Percentiles rank a stretch among this genome's conserved stretches.
phyloP scores from a whole-genome alignment of 495 filamentous ascomycete species.

The Penicillium tannophilum region DNA sequence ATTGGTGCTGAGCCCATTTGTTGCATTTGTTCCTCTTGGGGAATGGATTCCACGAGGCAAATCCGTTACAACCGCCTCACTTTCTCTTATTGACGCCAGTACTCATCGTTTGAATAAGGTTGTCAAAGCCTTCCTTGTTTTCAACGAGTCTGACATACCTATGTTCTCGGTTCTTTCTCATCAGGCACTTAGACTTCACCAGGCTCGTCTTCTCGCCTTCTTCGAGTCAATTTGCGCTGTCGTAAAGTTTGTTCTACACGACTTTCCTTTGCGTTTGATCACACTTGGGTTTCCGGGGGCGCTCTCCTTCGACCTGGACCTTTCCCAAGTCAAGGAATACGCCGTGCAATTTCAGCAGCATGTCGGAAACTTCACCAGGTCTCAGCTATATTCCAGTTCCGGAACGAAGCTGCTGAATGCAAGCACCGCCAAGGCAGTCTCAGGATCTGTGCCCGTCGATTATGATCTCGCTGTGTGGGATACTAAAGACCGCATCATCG shows the following conservation, averaged over 20 bases:
- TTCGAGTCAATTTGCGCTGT: slow-evolving; percentile 22
- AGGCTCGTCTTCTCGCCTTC: slow-evolving; percentile 40
- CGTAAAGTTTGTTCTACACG: slow-evolving; percentile 39
- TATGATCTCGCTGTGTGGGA: slow-evolving; percentile 74
- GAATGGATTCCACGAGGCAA: slow-evolving; percentile 42
- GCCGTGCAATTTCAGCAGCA: slow-evolving; percentile 23
- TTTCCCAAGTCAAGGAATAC: slow-evolving; percentile 16
- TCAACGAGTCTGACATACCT: slow-evolving; percentile 59
- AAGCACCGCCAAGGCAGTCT: slow-evolving; percentile 21
- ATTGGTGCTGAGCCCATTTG: slow-evolving; percentile 47
- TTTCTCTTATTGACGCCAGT: slow-evolving; percentile 51
- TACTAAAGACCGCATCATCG: slow-evolving; percentile 73
- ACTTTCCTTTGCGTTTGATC: slow-evolving; percentile 40
- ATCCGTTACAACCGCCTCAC: slow-evolving; percentile 45
- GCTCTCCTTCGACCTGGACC: slow-evolving; percentile 21
- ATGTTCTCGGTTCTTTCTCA: slow-evolving; percentile 64
- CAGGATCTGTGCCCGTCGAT: slow-evolving; percentile 43
- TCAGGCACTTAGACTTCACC: slow-evolving; percentile 54
- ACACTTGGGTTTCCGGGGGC: slow-evolving; percentile 28
- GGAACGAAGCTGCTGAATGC: slow-evolving; percentile 32
- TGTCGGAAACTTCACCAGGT: slow-evolving; percentile 23
- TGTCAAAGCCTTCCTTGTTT: slow-evolving; percentile 43
- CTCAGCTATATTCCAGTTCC: slow-evolving; percentile 24
- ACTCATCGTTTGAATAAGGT: slow-evolving; percentile 47
- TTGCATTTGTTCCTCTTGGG: slow-evolving; percentile 41